Evolutionary conservation across 225 moss, liverwort and hornwort genomes (phyloP), one percentile per base, ranked within the genome.

Genomic region (Marchantia paleacea): DNA sequence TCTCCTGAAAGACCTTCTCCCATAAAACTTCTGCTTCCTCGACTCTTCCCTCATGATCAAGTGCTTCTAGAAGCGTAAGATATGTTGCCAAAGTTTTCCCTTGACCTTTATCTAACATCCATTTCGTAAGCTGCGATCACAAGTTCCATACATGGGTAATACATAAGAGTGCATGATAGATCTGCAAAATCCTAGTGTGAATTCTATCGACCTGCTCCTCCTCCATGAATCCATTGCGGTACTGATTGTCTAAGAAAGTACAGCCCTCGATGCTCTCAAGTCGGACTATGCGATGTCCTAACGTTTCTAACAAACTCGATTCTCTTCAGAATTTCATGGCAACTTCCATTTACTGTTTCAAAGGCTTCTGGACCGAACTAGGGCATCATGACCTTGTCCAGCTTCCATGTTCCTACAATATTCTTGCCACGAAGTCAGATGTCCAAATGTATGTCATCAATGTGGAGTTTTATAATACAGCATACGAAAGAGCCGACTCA

Each of bases 101-200:
- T 93, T 94, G 95, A 77, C 95, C 99, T 85, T 99, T 94, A 76
- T 95, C 95, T 26, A 99, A 80, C 95, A 99, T 95, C 95, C 99
- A 99, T 80, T 99, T 99, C 10, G 88, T 83, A 25, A 99, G 88
- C 97, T 97, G 91, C 61, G 66, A 4, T 69, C 14, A 10, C 62
- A 12, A 70, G 70, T 3, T 29, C 24, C 28, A 39, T 29, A 47
- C 39, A 10, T 0, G 3, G 47, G 6, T 47, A 39, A 39, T 5
- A 39, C 39, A 39, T 39, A 39, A 39, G 39, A 39, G 39, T 39
- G 39, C 39, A 39, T n/a, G 30, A 29, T 0, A 31, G 14, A 69
- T 39, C 31, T 61, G 60, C 60, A 22, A 9, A 19, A 61, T 7
- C 62, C 62, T 16, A 62, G 9, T 24, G n/a, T 22, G 60, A 62